Conservation (phyloP, 495 filamentous ascomycete species). For the Baudoinia panamericana region DNA sequence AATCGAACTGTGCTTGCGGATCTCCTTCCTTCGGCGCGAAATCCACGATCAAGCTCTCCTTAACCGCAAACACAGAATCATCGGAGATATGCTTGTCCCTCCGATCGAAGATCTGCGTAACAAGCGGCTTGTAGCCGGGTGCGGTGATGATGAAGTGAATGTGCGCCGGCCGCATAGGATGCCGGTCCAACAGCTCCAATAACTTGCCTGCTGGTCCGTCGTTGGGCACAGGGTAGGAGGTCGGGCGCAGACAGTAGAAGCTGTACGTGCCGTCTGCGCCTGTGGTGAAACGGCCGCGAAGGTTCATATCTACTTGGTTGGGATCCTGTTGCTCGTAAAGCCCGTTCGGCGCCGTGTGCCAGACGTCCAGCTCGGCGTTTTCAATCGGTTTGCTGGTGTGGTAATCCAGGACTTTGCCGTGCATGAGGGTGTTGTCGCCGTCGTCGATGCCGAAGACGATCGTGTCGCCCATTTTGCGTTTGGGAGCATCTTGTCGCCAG, state of each 20-base stretch:
- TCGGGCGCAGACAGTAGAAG: conserved; percentile 56
- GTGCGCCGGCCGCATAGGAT: conserved; percentile 73
- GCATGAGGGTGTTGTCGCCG: conserved; percentile 46
- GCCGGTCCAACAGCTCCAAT: conserved; percentile 47
- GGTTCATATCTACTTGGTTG: conserved; percentile 57
- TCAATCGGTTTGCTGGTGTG: conserved; percentile 45
- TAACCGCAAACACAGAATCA: conserved; percentile 66
- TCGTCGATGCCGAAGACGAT: conserved; percentile 40
- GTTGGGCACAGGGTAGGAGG: conserved; percentile 56
- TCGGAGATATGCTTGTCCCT: conserved; percentile 48
- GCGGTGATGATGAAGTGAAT: conserved; percentile 66
- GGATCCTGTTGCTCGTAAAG: conserved; percentile 70
- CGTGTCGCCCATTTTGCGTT: conserved; percentile 47
- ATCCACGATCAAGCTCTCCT: conserved; percentile 56
- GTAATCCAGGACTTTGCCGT: conserved; percentile 48
- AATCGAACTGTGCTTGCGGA: conserved; percentile 51
- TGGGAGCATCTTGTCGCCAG: conserved; percentile 57
- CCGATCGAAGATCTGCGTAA: conserved; percentile 63
- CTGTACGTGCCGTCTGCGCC: conserved; percentile 50
- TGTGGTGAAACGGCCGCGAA: conserved; percentile 58
- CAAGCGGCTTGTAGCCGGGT: conserved; percentile 45
- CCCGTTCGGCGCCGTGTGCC: conserved; percentile 65
- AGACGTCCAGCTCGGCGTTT: conserved; percentile 56
- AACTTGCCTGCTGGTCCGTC: conserved; percentile 48
- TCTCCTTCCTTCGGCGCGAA: conserved; percentile 49